These are phyloP conservation scores for Suillus occidentalis DNA, from an alignment of 768 basidiomycete species.

Conservation along the genomic window DNA sequence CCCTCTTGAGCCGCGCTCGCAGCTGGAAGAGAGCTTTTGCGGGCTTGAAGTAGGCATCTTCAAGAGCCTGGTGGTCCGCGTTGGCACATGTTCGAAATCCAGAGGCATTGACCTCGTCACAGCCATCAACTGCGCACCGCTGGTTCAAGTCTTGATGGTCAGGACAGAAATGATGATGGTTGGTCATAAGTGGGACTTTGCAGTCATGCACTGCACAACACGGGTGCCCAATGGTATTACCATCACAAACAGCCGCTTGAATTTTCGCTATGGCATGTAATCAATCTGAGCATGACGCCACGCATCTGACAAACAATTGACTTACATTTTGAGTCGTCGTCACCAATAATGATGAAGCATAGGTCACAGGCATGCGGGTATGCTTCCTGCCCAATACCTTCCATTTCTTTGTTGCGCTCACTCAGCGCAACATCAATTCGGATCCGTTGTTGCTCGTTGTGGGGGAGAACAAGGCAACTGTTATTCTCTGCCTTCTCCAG, in stretches of 20 bases:
- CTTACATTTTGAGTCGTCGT: constrained; percentile 2
- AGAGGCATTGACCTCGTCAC: constrained; percentile 5
- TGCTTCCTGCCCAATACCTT: constrained; percentile 13
- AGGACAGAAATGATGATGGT: constrained; percentile 24
- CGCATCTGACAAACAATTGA: not conserved
- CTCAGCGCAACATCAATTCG: constrained; percentile 1
- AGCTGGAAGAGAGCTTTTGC: constrained; percentile 30
- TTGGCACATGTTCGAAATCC: constrained; percentile 24
- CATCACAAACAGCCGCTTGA: constrained; percentile 16
- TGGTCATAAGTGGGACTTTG: constrained; percentile 16
- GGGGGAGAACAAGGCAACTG: constrained; percentile 12
- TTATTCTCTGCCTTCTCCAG: constrained; percentile 19
- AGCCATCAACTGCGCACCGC: constrained; percentile 24
- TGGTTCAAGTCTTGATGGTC: constrained; percentile 13
- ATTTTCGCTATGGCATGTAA: constrained; percentile 7
- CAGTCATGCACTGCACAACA: constrained; percentile 33
- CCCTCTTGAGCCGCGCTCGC: constrained; percentile 11
- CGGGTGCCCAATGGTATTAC: constrained; percentile 27
- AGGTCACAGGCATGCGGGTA: constrained; percentile 14
- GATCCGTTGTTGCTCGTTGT: constrained; percentile 1
- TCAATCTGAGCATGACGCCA: not conserved
- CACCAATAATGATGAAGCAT: constrained; percentile 10
- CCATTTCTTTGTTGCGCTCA: constrained; percentile 11
- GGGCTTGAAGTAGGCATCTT: constrained; percentile 18
- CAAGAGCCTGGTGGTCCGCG: constrained; percentile 23